A percentile compares a stretch with the other conserved stretches of the same genome.
phyloP scores from a whole-genome alignment of 2,329 filamentous ascomycete genomes.

The Triangularia verruculosa region DNA sequence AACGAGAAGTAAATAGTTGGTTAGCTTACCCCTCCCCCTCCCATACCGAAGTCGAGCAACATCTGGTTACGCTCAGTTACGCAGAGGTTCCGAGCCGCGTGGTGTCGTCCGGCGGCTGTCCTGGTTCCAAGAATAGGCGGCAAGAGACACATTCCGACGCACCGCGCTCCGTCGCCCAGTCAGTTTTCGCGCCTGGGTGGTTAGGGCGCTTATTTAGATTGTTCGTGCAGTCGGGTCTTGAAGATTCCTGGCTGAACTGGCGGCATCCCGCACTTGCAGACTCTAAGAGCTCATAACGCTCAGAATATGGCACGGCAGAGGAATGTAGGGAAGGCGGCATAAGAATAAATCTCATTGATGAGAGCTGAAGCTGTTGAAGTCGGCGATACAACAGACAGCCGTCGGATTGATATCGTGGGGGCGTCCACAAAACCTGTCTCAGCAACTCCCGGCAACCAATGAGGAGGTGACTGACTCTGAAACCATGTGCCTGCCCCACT shows the following conservation, averaged over 20 bases:
- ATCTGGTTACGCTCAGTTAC: slow-evolving; percentile 4
- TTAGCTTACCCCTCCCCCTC: not conserved
- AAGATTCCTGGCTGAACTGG: not conserved
- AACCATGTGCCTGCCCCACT: slow-evolving; percentile 7
- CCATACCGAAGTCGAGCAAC: not conserved
- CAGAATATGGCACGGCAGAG: not conserved
- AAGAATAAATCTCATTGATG: not conserved
- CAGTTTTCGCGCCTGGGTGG: not conserved
- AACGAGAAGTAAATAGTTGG: not conserved
- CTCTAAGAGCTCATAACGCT: not conserved
- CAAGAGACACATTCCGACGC: slow-evolving; percentile 3
- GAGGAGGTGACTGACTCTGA: not conserved
- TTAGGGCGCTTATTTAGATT: slow-evolving; percentile 23
- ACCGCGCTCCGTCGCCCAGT: slow-evolving; percentile 22
- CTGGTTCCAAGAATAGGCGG: slow-evolving; percentile 5
- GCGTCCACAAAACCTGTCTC: slow-evolving; percentile 8
- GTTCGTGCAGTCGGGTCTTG: slow-evolving; percentile 9
- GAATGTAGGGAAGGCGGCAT: not conserved
- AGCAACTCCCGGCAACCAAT: slow-evolving; percentile 16
- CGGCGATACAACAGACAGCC: not conserved
- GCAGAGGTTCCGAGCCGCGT: slow-evolving; percentile 3
- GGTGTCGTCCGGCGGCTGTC: not conserved
- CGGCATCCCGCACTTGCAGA: slow-evolving; percentile 15
- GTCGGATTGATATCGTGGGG: not conserved
- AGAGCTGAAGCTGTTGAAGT: not conserved